Evolutionary conservation across 2,329 filamentous ascomycete species (phyloP).

Genomic region (Pyrenochaeta sp.): DNA sequence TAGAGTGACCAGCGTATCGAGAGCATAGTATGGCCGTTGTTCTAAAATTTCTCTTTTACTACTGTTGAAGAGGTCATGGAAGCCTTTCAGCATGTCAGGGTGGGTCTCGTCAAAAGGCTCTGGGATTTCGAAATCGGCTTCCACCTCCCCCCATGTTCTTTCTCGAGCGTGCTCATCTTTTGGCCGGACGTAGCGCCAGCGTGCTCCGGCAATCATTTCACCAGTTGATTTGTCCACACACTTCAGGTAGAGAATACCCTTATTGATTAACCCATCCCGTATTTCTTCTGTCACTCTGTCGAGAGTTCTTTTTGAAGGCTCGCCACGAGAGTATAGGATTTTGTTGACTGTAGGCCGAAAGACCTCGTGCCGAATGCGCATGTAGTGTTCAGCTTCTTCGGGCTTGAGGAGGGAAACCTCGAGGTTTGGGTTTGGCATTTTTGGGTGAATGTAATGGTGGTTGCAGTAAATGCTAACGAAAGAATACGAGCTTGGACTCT

Average conservation of each 20-base stretch:
- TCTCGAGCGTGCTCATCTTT: constrained; percentile 19
- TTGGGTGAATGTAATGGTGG: neutral
- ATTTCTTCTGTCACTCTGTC: constrained; percentile 30
- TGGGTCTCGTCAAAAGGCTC: constrained; percentile 43
- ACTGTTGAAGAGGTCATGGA: constrained; percentile 32
- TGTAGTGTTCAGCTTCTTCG: constrained; percentile 39
- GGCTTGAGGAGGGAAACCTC: constrained; percentile 36
- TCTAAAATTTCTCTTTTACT: constrained; percentile 37
- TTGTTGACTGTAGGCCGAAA: constrained; percentile 45
- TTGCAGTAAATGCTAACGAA: too few species aligned
- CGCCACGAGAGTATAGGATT: constrained; percentile 41
- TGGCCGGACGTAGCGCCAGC: constrained; percentile 37
- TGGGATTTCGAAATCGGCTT: constrained; percentile 25
- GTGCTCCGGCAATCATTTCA: constrained; percentile 40
- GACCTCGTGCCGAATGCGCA: constrained; percentile 41
- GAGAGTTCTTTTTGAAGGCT: constrained; percentile 37
- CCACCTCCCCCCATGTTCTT: constrained; percentile 40
- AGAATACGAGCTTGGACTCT: too few species aligned
- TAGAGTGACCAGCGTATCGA: constrained; percentile 45
- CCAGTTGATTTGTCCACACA: constrained; percentile 36
- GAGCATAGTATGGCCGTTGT: constrained; percentile 30
- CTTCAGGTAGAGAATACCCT: constrained; percentile 38
- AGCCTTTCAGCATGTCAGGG: constrained; percentile 23
- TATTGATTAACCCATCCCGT: constrained; percentile 30
- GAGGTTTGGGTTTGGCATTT: constrained; percentile 34